Base-by-base conservation (phyloP, 352 stramenopile genomes). In the Pythium brassicae region DNA sequence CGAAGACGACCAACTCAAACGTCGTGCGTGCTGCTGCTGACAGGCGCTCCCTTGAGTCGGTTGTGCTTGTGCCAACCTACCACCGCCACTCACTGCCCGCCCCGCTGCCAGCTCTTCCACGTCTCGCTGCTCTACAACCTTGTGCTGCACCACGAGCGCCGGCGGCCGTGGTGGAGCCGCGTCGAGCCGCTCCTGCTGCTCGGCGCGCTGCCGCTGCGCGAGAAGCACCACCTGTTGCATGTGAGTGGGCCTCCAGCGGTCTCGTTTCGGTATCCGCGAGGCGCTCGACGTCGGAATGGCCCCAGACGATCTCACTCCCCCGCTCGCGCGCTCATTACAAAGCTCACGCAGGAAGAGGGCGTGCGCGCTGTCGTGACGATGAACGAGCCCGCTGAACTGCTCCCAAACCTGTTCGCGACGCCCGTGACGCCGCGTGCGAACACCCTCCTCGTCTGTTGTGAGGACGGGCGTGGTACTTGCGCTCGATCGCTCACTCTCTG, bases 91-190 rank as follows among this genome's bases (percentile, higher is more conserved):
- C 29, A 35, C 29, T 35, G 29, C 5, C 29, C 29, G 29, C 10
- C 5, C 29, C 29, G 29, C 29, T 35, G 5, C 29, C 72, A 70
- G 23, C 78, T 57, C 17, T 79, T 89, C 61, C 76, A 89, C 55
- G 69, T 93, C n/a, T 91, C 83, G 26, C 66, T 93, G 39, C 62
- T 86, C 54, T 93, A 89, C 69, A 93, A 93, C 53, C 57, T 93
- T 51, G 20, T 66, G 48, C 62, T 84, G 44, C 62, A 66, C 6
- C 57, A 85, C 44, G 65, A 76, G 25, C 61, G 63, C 17, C 59
- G 65, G 2, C 78, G 83, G 22, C 77, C 83, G 37, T 93, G 83
- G 83, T 93, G 83, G 83, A 89, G 71, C 42, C 69, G 65, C 59
- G 68, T 93, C 8, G 70, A 89, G 53, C 63, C 74, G 35, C 67